These are phyloP conservation scores for Cercospora citrullina DNA, from an alignment of 2,329 filamentous ascomycete genomes.

Conservation along the genomic window DNA sequence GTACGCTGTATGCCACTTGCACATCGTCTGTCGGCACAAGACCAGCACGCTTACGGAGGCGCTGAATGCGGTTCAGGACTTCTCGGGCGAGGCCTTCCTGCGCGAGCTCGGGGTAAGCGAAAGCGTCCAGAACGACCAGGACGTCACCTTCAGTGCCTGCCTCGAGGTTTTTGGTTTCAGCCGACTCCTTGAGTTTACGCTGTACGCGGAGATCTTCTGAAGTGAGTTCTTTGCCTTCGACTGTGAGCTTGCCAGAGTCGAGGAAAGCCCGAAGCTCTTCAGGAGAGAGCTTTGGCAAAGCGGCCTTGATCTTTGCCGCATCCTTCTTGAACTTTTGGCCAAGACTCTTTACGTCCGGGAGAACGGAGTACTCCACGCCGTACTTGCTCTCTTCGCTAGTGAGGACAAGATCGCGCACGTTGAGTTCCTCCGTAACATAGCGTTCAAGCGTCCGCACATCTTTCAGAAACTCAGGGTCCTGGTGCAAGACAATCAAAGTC, in stretches of 20 bases:
- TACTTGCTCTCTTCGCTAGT: conserved; percentile 87
- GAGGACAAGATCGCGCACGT: conserved; percentile 80
- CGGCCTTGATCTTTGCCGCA: conserved; percentile 86
- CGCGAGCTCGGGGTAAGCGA: conserved; percentile 78
- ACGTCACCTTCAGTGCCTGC: conserved; percentile 87
- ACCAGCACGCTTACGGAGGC: conserved; percentile 89
- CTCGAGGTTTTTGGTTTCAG: conserved; percentile 72
- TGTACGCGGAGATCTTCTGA: conserved; percentile 82
- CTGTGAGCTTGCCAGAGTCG: conserved; percentile 68
- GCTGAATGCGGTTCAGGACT: conserved; percentile 89
- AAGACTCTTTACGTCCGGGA: conserved; percentile 88
- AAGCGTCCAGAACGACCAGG: conserved; percentile 83
- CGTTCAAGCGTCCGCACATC: conserved; percentile 81
- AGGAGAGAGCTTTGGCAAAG: conserved; percentile 73
- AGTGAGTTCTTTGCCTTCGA: conserved; percentile 82
- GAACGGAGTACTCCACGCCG: conserved; percentile 86
- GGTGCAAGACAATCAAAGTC: conserved; percentile 84
- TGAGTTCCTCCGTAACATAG: conserved; percentile 92
- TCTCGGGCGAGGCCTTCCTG: conserved; percentile 88
- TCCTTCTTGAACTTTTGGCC: conserved; percentile 99
- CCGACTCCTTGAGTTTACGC: conserved; percentile 72
- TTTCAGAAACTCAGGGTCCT: conserved; percentile 76
- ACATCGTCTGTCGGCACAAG: conserved; percentile 90
- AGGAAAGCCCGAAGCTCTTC: conserved; percentile 80
- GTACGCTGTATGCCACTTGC: conserved; percentile 85